Evolutionary conservation across 192 early-diverging fungal genomes (phyloP).

Genomic region (Coemansia sp.): DNA sequence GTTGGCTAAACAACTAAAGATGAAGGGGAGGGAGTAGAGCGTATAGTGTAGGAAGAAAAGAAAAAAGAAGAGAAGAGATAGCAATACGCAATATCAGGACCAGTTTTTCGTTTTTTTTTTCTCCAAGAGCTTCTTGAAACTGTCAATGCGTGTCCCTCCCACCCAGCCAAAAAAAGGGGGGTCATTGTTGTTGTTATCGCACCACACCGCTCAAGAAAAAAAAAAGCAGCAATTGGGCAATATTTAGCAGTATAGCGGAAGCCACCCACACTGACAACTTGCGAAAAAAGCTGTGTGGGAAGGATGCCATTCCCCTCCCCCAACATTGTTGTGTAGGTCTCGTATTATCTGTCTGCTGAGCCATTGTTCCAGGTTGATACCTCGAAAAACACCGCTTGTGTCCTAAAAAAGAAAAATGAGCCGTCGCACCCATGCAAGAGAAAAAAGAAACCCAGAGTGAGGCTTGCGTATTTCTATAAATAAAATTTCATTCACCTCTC

Average conservation of each 20-base stretch:
- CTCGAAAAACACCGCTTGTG: not conserved
- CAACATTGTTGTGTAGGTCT: not conserved
- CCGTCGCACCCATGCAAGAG: not conserved
- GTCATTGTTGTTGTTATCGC: slow-evolving; percentile 5
- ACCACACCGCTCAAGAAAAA: not conserved
- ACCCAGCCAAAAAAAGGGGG: not conserved
- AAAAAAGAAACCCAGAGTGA: not conserved
- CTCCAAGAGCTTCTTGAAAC: not conserved
- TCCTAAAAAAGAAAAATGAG: not conserved
- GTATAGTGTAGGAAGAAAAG: not conserved
- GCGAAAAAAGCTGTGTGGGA: not conserved
- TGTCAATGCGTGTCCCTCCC: slow-evolving; percentile 1
- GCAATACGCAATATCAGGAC: not conserved
- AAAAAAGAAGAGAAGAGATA: slow-evolving; percentile 9
- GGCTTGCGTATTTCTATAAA: slow-evolving; percentile 4
- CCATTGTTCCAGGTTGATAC: not conserved
- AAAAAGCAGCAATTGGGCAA: not conserved
- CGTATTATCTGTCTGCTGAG: slow-evolving; percentile 3
- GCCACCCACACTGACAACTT: not conserved
- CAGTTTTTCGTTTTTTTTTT: not conserved
- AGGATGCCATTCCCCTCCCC: not conserved
- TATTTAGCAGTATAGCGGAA: not conserved
- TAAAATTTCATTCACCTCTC: not conserved
- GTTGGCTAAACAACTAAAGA: not conserved
- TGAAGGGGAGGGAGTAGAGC: not conserved